Evolutionary conservation across 306 rosid genomes (phyloP), one percentile per base, ranked within the genome.

Genomic region (Vigna mungo): DNA sequence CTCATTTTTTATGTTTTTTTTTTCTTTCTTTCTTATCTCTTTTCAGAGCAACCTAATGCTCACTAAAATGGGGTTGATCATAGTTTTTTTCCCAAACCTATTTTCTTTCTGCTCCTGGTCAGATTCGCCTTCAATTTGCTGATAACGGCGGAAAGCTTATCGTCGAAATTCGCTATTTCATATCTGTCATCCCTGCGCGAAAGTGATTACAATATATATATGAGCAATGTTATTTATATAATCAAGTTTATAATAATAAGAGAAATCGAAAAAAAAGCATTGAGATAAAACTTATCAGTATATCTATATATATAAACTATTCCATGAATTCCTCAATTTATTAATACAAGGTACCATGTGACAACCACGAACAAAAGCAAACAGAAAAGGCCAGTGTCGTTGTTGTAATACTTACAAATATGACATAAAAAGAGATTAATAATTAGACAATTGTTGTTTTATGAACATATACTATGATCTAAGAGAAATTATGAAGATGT

Each of bases 111-210:
- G 83, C 83, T 82, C 27, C 73, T 75, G 3, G 77, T 80, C 16
- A 78, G 70, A 78, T 78, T 85, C 11, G 84, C 86, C 86, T 75
- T 85, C 17, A 85, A 43, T 75, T 75, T 85, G 77, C 82, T 82
- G 55, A 63, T 76, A 51, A 79, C 58, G 39, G 59, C 73, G 27
- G 81, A 11, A 51, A 82, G 83, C 70, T 78, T 85, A 60, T 61
- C 82, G 36, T 78, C 83, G 27, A 70, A 82, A 41, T 62, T 75
- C 0, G 72, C 72, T 65, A 85, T 7, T n/a, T 78, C 84, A 64
- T 63, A 70, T 55, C 78, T 52, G 6, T 67, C 73, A 3, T 82
- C 82, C 77, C 88, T 85, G 73, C 53, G 46, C 17, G 1, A 15
- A 14, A 61, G 6, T 30, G 34, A 61, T 25, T 25, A 18, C 9